Evolutionary conservation across 2,329 filamentous ascomycete species (phyloP), one percentile per base, ranked within the genome.

Genomic region (Alternaria brassicae): DNA sequence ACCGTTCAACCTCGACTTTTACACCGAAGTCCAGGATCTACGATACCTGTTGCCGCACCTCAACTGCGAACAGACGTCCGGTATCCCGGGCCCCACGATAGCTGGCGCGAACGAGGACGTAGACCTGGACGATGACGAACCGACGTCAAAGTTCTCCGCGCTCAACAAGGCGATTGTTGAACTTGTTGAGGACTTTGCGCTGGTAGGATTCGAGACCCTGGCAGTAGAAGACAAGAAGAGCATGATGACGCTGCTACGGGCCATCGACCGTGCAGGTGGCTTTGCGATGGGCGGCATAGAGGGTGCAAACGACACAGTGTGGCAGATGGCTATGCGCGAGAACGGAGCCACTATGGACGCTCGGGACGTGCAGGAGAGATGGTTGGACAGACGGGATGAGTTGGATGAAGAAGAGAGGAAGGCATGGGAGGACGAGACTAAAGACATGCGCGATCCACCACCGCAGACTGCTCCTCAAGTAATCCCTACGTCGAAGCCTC

Each of bases 211-310:
- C 73, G 93, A 98, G 76, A 96, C 96, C 0, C 81, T 99, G 28
- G 93, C 95, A 0, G 93, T 99, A 1, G 95, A 99, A 79, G 95
- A 99, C 75, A 97, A 97, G 78, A 91, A 90, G 79, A 96, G 91
- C 74, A 97, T 99, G 93, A 96, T 96, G 87, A 89, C 91, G 68
- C 83, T 99, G 4, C 81, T 99, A 51, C 88, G 91, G 44, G 89
- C 94, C 1, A 93, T 99, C 72, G 95, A 99, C 77, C 87, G 95
- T 40, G 94, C 95, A 0, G 90, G 92, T 9, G 95, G 95, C 0
- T 98, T 98, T 79, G 91, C 93, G 1, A 97, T 99, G 80, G 93
- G 93, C 0, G 86, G 90, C 5, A 91, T 92, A 0, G 92, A 97
- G 75, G 94, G 93, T 2, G 92, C 93, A 44, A 97, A 98, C 69